These are phyloP conservation scores for Protostelium mycophagum DNA, from an alignment of 78 protist genomes.

Conservation along the genomic window DNA sequence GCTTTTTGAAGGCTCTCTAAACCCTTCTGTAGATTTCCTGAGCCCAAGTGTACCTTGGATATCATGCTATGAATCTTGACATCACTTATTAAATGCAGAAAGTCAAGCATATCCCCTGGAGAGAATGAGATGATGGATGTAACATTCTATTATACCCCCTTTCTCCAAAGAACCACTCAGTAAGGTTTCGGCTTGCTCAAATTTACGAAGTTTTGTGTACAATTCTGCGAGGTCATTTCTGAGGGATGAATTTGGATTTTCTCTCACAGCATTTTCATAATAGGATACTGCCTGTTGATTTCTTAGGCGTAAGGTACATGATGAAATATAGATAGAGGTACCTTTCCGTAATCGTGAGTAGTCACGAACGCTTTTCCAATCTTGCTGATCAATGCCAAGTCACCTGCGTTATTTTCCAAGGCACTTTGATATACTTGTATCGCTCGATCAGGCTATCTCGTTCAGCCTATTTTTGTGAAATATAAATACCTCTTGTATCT, in stretches of 20 bases:
- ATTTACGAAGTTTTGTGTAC: constrained; percentile 21
- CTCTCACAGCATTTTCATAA: constrained; percentile 29
- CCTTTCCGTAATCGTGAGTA: constrained; percentile 63
- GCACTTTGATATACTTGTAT: constrained; percentile 45
- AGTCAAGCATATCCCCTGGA: background rate
- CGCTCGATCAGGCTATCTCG: constrained; percentile 52
- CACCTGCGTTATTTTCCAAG: constrained; percentile 2
- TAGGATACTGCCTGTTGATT: constrained; percentile 12
- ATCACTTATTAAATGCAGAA: background rate
- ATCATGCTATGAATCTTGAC: background rate
- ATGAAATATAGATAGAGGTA: constrained; percentile 25
- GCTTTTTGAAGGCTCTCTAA: constrained; percentile 6
- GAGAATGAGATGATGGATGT: background rate
- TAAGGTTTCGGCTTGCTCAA: constrained; percentile 17
- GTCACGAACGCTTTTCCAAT: constrained; percentile 67
- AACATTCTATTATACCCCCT: background rate
- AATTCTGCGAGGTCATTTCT: constrained; percentile 66
- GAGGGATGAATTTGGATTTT: background rate
- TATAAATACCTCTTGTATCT: constrained; percentile 23
- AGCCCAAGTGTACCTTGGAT: constrained; percentile 9
- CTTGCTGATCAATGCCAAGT: constrained; percentile 37
- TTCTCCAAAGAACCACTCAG: background rate
- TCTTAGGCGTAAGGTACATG: constrained; percentile 2
- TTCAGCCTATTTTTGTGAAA: background rate
- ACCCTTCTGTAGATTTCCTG: background rate